A percentile compares a stretch with the other conserved stretches of the same genome.
Evolutionary conservation across 2,329 filamentous ascomycete genomes (phyloP).

Genomic region (Aspergillus tubingensis): DNA sequence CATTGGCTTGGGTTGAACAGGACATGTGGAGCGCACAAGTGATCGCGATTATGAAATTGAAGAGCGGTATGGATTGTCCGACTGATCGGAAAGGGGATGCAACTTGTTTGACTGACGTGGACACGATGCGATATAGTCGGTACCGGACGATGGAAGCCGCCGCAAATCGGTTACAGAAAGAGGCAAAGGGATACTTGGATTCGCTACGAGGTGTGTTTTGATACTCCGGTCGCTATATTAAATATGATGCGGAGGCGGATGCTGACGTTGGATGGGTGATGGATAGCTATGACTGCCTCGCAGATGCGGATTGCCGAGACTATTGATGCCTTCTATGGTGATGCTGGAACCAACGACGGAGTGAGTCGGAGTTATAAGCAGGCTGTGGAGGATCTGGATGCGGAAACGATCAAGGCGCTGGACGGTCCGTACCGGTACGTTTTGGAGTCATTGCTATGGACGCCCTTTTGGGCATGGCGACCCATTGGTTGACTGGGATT

Average conservation of each 20-base stretch:
- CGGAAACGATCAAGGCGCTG: constrained; percentile 96
- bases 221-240: neutral
- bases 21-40: constrained; percentile 97
- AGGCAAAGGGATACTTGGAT: constrained; percentile 97
- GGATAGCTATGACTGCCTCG: constrained; percentile 90
- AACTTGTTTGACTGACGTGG: constrained; percentile 17
- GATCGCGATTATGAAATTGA: constrained; percentile 99
- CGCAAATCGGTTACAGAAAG: constrained; percentile 87
- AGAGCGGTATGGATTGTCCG: constrained; percentile 63
- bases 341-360: constrained; percentile 89
- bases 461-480: too few species aligned
- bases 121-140: constrained; percentile 58
- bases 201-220: constrained; percentile 73
- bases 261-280: constrained; percentile 6
- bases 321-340: constrained; percentile 98
- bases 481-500: neutral
- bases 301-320: constrained; percentile 75
- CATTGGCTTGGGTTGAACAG: constrained; percentile 42
- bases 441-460: neutral
- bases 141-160: constrained; percentile 98
- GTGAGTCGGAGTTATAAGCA: constrained; percentile 98
- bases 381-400: constrained; percentile 94
- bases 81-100: neutral
- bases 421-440: constrained; percentile 86
- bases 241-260: neutral